A percentile compares a stretch with the other conserved stretches of the same genome.
Evolutionary conservation across 1,284 basidiomycete species (phyloP).

Genomic region (Ceratobasidium sp.): DNA sequence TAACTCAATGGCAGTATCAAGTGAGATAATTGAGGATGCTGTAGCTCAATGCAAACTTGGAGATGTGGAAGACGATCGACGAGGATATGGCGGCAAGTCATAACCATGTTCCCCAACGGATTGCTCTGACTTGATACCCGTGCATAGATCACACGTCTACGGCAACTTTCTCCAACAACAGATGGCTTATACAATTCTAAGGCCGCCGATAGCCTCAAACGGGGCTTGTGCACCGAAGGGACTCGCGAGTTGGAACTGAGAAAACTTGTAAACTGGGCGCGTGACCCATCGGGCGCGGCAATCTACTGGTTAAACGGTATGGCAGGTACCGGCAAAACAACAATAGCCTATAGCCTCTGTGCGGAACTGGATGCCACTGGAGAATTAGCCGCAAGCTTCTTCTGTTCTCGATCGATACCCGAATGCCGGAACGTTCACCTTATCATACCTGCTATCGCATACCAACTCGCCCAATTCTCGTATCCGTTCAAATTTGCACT

Average conservation of each 20-base stretch:
- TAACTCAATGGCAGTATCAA: too few relatives aligned
- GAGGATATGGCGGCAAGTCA: background rate
- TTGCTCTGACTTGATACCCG: background rate
- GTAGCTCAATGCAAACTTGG: background rate
- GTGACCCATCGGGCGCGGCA: background rate
- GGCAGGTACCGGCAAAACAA: constrained; percentile 23
- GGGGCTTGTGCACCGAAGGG: background rate
- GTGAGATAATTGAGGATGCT: too few relatives aligned
- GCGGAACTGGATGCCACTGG: background rate
- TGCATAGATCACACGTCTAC: background rate
- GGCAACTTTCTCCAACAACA: background rate
- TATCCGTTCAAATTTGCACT: background rate
- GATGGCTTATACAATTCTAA: background rate
- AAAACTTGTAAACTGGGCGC: background rate
- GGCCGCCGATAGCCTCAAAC: background rate
- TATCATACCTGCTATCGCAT: background rate
- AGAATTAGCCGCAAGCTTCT: constrained; percentile 11
- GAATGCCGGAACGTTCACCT: background rate
- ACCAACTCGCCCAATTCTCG: background rate
- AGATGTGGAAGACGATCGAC: background rate
- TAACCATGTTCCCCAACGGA: too few relatives aligned
- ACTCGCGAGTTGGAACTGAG: background rate
- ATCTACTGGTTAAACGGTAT: constrained; percentile 22
- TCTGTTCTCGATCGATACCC: constrained; percentile 17
- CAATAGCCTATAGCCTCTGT: constrained; percentile 14